phyloP scores from a whole-genome alignment of 371 early-diverging fungal species.

The Mucor mucedo region DNA sequence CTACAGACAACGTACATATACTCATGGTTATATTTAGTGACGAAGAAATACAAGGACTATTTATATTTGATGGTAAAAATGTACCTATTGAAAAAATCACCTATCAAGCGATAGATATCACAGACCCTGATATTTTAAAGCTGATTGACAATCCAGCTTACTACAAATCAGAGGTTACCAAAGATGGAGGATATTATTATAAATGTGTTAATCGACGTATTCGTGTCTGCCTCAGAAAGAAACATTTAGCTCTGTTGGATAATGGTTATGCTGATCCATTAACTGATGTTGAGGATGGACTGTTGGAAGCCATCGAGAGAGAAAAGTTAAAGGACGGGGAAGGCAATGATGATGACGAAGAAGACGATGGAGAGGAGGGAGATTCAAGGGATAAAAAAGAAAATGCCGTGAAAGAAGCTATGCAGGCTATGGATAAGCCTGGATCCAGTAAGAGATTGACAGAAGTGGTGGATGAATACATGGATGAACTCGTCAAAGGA shows the following conservation, averaged over 20 bases:
- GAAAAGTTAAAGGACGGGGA: slow-evolving; percentile 17
- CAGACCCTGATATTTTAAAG: slow-evolving; percentile 29
- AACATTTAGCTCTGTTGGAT: background rate
- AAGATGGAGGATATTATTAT: slow-evolving; percentile 35
- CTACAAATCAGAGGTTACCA: slow-evolving; percentile 5
- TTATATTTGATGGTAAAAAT: slow-evolving; percentile 27
- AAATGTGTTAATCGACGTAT: slow-evolving; percentile 27
- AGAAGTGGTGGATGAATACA: slow-evolving; percentile 31
- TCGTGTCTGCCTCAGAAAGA: background rate
- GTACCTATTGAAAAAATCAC: background rate
- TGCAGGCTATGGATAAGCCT: slow-evolving; percentile 6
- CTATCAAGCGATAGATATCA: slow-evolving; percentile 34
- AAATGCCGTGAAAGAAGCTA: slow-evolving; percentile 10
- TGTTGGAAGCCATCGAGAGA: slow-evolving; percentile 27
- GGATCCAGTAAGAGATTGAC: slow-evolving; percentile 11
- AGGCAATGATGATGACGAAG: background rate
- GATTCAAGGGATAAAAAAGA: background rate
- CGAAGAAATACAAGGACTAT: background rate
- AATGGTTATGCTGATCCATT: slow-evolving; percentile 2
- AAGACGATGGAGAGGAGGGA: slow-evolving; percentile 10
- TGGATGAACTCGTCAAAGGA: slow-evolving; percentile 13
- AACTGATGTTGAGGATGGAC: slow-evolving; percentile 15
- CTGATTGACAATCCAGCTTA: slow-evolving; percentile 22
- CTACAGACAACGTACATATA: no score
- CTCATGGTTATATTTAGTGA: no score